phyloP scores from a whole-genome alignment of 257 asterid species.

The Eucommia ulmoides region DNA sequence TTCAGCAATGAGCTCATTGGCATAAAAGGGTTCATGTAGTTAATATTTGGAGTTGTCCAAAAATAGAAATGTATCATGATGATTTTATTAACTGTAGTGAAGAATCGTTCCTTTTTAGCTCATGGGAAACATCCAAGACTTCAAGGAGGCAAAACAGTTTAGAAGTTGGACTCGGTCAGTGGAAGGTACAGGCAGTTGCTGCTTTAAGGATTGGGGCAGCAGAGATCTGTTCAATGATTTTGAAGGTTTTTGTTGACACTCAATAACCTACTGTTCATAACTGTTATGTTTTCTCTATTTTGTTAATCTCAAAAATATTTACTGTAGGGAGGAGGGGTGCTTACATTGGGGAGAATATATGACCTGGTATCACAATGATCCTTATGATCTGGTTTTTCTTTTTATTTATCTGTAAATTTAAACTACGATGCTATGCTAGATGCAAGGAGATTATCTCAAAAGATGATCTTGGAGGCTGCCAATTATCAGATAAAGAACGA shows the following conservation, averaged over 20 bases:
- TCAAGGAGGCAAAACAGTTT: slow-evolving; percentile 32
- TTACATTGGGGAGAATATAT: slow-evolving; percentile 63
- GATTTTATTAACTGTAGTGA: slow-evolving; percentile 29
- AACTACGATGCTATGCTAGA: slow-evolving; percentile 28
- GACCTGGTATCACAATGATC: slow-evolving; percentile 39
- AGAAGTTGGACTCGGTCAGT: slow-evolving; percentile 64
- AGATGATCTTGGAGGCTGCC: slow-evolving; percentile 71
- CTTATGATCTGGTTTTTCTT: slow-evolving; percentile 7
- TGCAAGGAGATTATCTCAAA: slow-evolving; percentile 65
- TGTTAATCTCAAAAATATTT: slow-evolving; percentile 11
- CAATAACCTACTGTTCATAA: background rate
- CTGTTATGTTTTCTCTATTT: slow-evolving; percentile 5
- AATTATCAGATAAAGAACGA: slow-evolving; percentile 63
- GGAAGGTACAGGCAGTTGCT: slow-evolving; percentile 79
- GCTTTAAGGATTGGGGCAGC: slow-evolving; percentile 66
- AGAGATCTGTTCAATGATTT: slow-evolving; percentile 43
- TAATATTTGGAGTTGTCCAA: background rate
- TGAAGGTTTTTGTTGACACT: slow-evolving; percentile 41
- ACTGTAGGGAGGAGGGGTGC: slow-evolving; percentile 80
- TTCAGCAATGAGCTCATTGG: background rate
- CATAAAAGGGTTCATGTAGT: background rate
- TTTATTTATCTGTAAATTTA: slow-evolving; percentile 12
- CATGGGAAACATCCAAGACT: slow-evolving; percentile 25
- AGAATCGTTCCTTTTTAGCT: slow-evolving; percentile 24
- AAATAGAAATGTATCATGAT: background rate